Base-by-base conservation (phyloP, 2,329 filamentous ascomycete genomes). In the Penicillium sp. region DNA sequence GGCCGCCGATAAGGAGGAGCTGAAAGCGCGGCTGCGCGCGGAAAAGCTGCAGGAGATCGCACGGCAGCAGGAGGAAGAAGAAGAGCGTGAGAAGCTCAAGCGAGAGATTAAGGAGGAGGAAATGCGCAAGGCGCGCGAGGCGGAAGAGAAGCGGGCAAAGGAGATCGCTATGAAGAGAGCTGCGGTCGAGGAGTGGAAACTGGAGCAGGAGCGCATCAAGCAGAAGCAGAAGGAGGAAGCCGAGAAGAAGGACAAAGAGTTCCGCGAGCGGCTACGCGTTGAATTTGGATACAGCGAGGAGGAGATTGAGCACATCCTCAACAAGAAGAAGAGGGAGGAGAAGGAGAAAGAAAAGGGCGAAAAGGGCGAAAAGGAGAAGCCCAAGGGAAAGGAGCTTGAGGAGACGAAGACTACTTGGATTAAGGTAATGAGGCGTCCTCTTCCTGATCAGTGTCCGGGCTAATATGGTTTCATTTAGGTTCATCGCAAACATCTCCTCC, bases 401-500 rank as follows among this genome's bases (percentile, higher is more conserved):
- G 40, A 50, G 28, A 43, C 54, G 36, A 57, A 53, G 30, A 59
- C 65, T 9, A 70, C 67, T 15, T 72, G 63, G 57, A 70, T 73
- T 47, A 72, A 72, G 62, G 67, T 69, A 57, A n/a, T 43, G 49
- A n/a, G 3, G 5, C 8, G 3, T 36, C n/a, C n/a, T n/a, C n/a
- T n/a, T n/a, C n/a, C n/a, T n/a, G n/a, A n/a, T n/a, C n/a, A n/a
- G n/a, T n/a, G n/a, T n/a, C n/a, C n/a, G n/a, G n/a, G n/a, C n/a
- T n/a, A n/a, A n/a, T n/a, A n/a, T n/a, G n/a, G n/a, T n/a, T n/a
- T n/a, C n/a, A n/a, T n/a, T n/a, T 43, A 70, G 67, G 71, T 74
- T 31, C 66, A 73, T 45, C 64, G 61, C 41, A 70, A 69, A 40
- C 64, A 72, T 40, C 60, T 75, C 19, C 58, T 65, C n/a, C 69